Conservation (phyloP, 2,329 filamentous ascomycete species). For the Amphichorda felina region DNA sequence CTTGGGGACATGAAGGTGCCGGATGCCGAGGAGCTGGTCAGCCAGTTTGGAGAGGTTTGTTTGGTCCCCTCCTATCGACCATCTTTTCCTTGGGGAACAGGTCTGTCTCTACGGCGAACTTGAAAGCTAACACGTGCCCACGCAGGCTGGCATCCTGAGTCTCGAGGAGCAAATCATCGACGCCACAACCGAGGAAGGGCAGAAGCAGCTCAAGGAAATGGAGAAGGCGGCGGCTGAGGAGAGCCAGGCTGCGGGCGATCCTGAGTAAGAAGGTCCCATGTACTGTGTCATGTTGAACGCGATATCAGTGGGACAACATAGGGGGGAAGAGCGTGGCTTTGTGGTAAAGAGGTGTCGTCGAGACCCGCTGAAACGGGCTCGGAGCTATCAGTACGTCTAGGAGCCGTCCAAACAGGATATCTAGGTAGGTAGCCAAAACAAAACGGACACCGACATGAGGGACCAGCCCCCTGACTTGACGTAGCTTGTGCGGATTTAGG, state of each 20-base stretch:
- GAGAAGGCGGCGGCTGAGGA: slow-evolving; percentile 33
- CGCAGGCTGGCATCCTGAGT: slow-evolving; percentile 71
- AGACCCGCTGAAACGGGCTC: no score
- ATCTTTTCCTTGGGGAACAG: neutral
- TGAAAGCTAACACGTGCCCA: slow-evolving; percentile 9
- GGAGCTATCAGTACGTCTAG: no score
- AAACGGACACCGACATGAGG: no score
- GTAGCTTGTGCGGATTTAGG: no score
- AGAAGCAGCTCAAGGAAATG: slow-evolving; percentile 65
- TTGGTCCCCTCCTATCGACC: neutral
- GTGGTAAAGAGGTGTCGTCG: no score
- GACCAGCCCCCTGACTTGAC: no score
- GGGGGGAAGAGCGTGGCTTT: no score
- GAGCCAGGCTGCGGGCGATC: slow-evolving; percentile 14
- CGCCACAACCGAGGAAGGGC: slow-evolving; percentile 79
- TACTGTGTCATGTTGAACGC: no score
- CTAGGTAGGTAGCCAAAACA: no score
- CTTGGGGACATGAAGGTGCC: slow-evolving; percentile 80
- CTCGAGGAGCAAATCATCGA: slow-evolving; percentile 91
- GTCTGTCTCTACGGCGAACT: neutral
- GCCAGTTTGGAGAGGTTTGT: slow-evolving; percentile 59
- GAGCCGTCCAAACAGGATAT: no score
- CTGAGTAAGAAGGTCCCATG: neutral
- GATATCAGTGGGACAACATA: no score
- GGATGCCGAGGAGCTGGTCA: slow-evolving; percentile 77